Evolutionary conservation across 2,329 filamentous ascomycete species (phyloP).

Genomic region (Claviceps africana): DNA sequence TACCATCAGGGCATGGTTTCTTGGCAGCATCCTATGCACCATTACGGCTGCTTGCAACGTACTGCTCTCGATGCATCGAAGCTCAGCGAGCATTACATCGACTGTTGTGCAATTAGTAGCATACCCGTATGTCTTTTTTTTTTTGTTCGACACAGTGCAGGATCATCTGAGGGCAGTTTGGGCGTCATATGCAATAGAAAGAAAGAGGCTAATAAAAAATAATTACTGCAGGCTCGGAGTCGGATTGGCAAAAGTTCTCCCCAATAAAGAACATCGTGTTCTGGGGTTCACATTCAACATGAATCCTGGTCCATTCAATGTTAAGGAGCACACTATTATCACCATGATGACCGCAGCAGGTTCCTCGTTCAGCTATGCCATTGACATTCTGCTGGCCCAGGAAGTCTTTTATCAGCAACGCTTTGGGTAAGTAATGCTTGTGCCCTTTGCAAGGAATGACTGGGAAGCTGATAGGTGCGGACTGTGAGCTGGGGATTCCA

Average conservation of each 20-base stretch:
- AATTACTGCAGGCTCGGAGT: conserved; percentile 12
- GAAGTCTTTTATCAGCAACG: conserved; percentile 36
- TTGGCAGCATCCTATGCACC: conserved; percentile 43
- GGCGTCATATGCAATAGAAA: too few species aligned
- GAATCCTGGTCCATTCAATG: conserved; percentile 29
- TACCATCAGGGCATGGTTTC: conserved; percentile 45
- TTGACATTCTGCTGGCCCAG: conserved; percentile 28
- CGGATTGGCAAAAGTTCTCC: conserved; percentile 19
- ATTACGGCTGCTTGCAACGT: conserved; percentile 43
- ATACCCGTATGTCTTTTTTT: conserved; percentile 33
- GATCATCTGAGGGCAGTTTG: too few species aligned
- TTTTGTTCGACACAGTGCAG: too few species aligned
- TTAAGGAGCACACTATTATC: conserved; percentile 36
- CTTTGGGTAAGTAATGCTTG: conserved; percentile 21
- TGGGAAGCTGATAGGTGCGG: too few species aligned
- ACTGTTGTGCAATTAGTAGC: conserved; percentile 42
- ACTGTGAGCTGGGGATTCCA: background rate
- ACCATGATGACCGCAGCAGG: conserved; percentile 29
- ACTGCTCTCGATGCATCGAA: conserved; percentile 33
- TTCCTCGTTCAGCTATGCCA: conserved; percentile 19
- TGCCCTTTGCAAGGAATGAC: too few species aligned
- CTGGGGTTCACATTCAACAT: conserved; percentile 20
- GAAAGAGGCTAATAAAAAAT: too few species aligned
- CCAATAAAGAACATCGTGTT: conserved; percentile 15
- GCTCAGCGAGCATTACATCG: conserved; percentile 36